These are phyloP conservation scores for Wickerhamiella vanderwaltii DNA, from an alignment of 805 yeast species.

Conservation along the genomic window DNA sequence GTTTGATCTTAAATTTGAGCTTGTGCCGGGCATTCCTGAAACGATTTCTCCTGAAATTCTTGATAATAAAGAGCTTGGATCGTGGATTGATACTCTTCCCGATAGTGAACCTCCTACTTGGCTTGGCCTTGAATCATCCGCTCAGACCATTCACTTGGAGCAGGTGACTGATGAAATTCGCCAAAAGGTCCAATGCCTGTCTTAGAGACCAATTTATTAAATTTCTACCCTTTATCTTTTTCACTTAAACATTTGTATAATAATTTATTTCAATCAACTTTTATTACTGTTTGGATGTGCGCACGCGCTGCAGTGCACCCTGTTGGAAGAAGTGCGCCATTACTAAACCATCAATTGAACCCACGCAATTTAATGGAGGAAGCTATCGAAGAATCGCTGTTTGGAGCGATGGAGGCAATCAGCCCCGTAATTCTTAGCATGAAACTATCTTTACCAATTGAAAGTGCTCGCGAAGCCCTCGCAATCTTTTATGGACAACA, in stretches of 20 bases:
- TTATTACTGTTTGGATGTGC: too few species aligned
- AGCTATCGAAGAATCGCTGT: slow-evolving; percentile 3
- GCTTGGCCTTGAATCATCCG: background rate
- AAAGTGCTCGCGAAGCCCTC: slow-evolving; percentile 1
- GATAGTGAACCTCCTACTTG: slow-evolving; percentile 2
- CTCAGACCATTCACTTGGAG: background rate
- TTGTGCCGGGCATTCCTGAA: background rate
- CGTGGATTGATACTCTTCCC: background rate
- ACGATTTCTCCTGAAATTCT: slow-evolving; percentile 4
- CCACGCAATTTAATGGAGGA: background rate
- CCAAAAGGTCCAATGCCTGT: background rate
- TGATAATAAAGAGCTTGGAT: background rate
- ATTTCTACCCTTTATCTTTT: too few species aligned
- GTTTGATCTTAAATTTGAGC: background rate
- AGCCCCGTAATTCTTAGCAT: slow-evolving; percentile 4
- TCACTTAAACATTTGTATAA: background rate
- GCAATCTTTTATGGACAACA: background rate
- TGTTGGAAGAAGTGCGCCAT: too few species aligned
- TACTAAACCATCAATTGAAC: too few species aligned
- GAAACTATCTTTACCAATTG: background rate
- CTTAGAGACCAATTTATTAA: background rate
- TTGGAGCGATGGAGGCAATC: background rate
- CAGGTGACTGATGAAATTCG: background rate
- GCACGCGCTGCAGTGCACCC: too few species aligned
- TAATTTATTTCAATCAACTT: too few species aligned